Percentiles rank a stretch among this genome's conserved stretches.
phyloP scores from a whole-genome alignment of 2,329 filamentous ascomycete genomes.

The Ophiostoma quercus region DNA sequence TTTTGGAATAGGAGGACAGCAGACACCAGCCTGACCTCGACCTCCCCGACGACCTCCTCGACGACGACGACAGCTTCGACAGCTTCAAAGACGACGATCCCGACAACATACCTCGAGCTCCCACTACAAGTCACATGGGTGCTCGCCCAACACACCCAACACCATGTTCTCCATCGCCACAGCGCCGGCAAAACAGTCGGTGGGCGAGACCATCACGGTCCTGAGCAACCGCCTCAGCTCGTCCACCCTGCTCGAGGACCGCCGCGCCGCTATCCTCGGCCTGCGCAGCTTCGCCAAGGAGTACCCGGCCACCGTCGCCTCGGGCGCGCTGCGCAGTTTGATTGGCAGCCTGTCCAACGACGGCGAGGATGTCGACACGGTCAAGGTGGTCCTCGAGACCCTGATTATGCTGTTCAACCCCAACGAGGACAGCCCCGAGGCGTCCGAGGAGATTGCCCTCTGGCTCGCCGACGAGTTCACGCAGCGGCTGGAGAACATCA shows the following conservation, averaged over 20 bases:
- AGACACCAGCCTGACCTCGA: not conserved
- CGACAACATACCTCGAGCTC: not conserved
- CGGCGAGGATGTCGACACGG: slow-evolving; percentile 90
- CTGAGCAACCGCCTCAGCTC: slow-evolving; percentile 82
- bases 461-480: slow-evolving; percentile 99
- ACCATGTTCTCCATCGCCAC: slow-evolving; percentile 58
- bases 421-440: slow-evolving; percentile 71
- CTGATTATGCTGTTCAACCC: slow-evolving; percentile 83
- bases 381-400: slow-evolving; percentile 92
- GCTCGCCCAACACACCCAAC: not conserved
- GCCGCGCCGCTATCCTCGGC: slow-evolving; percentile 85
- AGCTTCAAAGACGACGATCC: not conserved
- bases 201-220: slow-evolving; percentile 87
- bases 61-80: not conserved
- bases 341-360: slow-evolving; percentile 83
- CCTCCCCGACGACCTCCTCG: not conserved
- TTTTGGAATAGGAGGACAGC: not conserved
- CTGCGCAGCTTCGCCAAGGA: slow-evolving; percentile 94
- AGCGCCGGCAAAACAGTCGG: slow-evolving; percentile 91
- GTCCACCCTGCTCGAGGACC: slow-evolving; percentile 88
- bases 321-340: slow-evolving; percentile 80
- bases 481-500: slow-evolving; percentile 94
- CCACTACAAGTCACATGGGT: not conserved
- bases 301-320: slow-evolving; percentile 92
- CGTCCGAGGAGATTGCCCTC: slow-evolving; percentile 89